These are phyloP conservation scores for Trametes meyenii DNA, from an alignment of 768 basidiomycete species.

Conservation along the genomic window DNA sequence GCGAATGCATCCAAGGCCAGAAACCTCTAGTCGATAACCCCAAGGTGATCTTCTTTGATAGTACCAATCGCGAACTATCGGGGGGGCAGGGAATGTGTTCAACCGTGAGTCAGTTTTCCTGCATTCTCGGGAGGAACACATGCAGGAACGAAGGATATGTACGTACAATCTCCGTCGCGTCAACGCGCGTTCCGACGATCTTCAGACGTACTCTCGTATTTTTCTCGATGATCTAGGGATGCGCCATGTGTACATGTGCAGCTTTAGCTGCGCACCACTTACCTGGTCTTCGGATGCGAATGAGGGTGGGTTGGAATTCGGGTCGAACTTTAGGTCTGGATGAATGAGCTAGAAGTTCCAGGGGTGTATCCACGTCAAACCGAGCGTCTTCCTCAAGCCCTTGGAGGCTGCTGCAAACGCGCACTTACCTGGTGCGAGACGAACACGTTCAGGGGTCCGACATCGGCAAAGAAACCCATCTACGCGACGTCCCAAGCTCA, in stretches of 20 bases:
- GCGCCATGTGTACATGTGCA: constrained; percentile 6
- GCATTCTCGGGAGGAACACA: not conserved
- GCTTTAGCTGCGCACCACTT: constrained; percentile 6
- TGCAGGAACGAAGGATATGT: not conserved
- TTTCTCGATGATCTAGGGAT: constrained; percentile 85
- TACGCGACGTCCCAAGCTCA: constrained; percentile 33
- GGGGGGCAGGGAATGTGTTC: not conserved
- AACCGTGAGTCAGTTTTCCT: not conserved
- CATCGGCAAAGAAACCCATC: constrained; percentile 99
- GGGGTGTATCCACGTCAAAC: not conserved
- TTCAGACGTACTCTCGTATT: constrained; percentile 91
- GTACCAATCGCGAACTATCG: constrained; percentile 92
- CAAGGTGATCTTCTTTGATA: constrained; percentile 97
- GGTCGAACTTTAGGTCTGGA: constrained; percentile 92
- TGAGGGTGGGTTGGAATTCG: constrained; percentile 95
- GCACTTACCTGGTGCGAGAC: constrained; percentile 88
- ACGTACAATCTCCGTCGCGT: constrained; percentile 95
- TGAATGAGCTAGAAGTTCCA: constrained; percentile 71
- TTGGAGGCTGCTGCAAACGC: not conserved
- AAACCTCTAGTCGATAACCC: constrained; percentile 72
- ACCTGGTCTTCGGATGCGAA: constrained; percentile 92
- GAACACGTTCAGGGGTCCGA: constrained; percentile 92
- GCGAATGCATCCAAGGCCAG: not conserved
- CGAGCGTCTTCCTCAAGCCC: not conserved
- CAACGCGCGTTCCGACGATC: constrained; percentile 97